These are phyloP conservation scores for Macadamia integrifolia DNA, from an alignment of 164 flowering plant genomes.

Conservation along the genomic window DNA sequence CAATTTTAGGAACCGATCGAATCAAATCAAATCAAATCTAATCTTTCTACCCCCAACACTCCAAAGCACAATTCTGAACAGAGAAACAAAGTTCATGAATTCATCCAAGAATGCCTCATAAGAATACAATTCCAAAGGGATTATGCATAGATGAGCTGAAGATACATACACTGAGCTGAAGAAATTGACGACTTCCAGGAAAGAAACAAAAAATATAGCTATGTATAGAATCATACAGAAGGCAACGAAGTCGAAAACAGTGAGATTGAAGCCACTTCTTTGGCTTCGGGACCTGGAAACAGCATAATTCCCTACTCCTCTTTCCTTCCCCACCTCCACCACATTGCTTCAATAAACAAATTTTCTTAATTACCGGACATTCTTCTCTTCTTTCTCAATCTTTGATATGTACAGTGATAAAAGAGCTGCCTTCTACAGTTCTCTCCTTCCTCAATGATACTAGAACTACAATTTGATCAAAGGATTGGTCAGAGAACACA, in stretches of 20 bases:
- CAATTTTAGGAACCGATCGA: too few relatives aligned
- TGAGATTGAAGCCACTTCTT: neutral
- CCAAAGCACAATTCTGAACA: too few relatives aligned
- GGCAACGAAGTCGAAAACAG: neutral
- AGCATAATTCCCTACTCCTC: neutral
- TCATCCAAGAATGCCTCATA: too few relatives aligned
- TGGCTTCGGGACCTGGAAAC: neutral
- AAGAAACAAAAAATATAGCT: too few relatives aligned
- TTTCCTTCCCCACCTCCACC: neutral
- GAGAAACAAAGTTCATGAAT: too few relatives aligned
- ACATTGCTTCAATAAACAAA: neutral
- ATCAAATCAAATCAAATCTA: too few relatives aligned
- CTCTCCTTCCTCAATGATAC: neutral
- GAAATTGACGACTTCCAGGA: neutral
- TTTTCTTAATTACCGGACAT: neutral
- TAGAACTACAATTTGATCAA: neutral
- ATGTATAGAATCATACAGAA: too few relatives aligned
- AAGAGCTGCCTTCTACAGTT: conserved; percentile 8
- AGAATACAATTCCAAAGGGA: too few relatives aligned
- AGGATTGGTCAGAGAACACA: neutral
- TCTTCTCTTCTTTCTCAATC: conserved; percentile 5
- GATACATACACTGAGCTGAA: too few relatives aligned
- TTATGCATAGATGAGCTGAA: too few relatives aligned
- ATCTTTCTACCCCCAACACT: too few relatives aligned
- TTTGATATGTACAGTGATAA: conserved; percentile 22